Evolutionary conservation across 2,329 filamentous ascomycete genomes (phyloP).

Genomic region (Claviceps sorghi): DNA sequence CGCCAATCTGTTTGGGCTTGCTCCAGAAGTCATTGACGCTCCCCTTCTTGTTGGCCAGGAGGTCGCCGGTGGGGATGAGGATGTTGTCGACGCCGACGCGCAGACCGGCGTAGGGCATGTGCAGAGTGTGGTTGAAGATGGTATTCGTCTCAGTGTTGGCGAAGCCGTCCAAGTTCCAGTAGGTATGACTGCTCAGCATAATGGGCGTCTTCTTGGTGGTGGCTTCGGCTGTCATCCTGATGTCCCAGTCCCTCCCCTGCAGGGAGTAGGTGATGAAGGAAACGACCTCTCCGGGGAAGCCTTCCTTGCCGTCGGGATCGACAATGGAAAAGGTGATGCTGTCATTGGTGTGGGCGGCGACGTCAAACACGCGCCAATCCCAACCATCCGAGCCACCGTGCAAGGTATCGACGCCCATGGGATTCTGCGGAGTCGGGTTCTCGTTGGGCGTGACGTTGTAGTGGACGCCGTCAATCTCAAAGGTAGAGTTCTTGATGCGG

Average conservation of each 20-base stretch:
- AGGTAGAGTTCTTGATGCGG: conserved; percentile 64
- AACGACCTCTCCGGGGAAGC: conserved; percentile 65
- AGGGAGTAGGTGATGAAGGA: conserved; percentile 63
- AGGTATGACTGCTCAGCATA: conserved; percentile 61
- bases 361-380: conserved; percentile 67
- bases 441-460: conserved; percentile 51
- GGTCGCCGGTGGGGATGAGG: conserved; percentile 60
- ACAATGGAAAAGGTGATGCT: conserved; percentile 64
- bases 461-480: conserved; percentile 47
- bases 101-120: conserved; percentile 58
- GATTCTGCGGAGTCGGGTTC: conserved; percentile 35
- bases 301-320: conserved; percentile 58
- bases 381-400: conserved; percentile 59
- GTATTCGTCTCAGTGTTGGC: conserved; percentile 53
- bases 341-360: conserved; percentile 49
- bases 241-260: conserved; percentile 50
- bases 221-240: conserved; percentile 57
- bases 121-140: conserved; percentile 56
- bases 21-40: conserved; percentile 76
- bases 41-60: conserved; percentile 51
- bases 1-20: conserved; percentile 62
- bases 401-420: conserved; percentile 46
- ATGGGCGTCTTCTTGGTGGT: conserved; percentile 67
- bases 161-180: conserved; percentile 76
- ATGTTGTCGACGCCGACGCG: conserved; percentile 55